These are phyloP conservation scores for Periconia macrospinosa DNA, from an alignment of 2,329 filamentous ascomycete species.

Conservation along the genomic window DNA sequence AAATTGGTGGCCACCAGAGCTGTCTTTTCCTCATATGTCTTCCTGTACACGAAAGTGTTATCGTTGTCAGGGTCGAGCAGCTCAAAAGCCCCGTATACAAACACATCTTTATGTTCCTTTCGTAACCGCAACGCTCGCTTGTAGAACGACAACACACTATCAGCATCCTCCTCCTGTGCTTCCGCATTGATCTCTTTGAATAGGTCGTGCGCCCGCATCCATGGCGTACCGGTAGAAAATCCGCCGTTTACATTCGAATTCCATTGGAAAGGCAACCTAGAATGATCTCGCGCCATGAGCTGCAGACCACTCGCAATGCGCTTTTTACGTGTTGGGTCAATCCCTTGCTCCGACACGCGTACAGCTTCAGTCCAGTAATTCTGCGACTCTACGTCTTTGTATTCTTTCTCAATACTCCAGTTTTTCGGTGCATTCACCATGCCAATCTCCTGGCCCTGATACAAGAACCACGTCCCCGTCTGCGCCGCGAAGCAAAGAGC, in stretches of 20 bases:
- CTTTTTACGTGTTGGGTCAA: constrained; percentile 35
- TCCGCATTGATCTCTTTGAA: constrained; percentile 63
- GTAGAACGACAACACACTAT: constrained; percentile 65
- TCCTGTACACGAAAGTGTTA: constrained; percentile 55
- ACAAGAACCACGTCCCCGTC: constrained; percentile 61
- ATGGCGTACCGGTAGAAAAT: constrained; percentile 65
- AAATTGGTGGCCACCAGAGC: constrained; percentile 46
- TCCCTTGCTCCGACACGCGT: constrained; percentile 23
- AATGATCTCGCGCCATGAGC: constrained; percentile 68
- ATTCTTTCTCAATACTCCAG: constrained; percentile 56
- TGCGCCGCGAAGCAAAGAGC: constrained; percentile 53
- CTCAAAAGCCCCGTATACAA: constrained; percentile 69
- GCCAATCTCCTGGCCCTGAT: constrained; percentile 65
- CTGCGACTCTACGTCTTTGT: constrained; percentile 64
- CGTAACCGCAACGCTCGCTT: constrained; percentile 60
- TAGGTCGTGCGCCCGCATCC: constrained; percentile 71
- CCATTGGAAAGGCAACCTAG: constrained; percentile 74
- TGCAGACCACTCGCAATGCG: constrained; percentile 54
- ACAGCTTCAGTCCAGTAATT: constrained; percentile 47
- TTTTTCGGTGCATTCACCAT: constrained; percentile 57
- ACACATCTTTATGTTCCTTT: constrained; percentile 63
- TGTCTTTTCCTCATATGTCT: constrained; percentile 33
- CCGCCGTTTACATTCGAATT: constrained; percentile 61
- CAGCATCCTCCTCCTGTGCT: constrained; percentile 50
- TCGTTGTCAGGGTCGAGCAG: constrained; percentile 55